A percentile compares a stretch with the other conserved stretches of the same genome.
Conservation (phyloP, 305 asterid species). For the Ruellia speciosa region DNA sequence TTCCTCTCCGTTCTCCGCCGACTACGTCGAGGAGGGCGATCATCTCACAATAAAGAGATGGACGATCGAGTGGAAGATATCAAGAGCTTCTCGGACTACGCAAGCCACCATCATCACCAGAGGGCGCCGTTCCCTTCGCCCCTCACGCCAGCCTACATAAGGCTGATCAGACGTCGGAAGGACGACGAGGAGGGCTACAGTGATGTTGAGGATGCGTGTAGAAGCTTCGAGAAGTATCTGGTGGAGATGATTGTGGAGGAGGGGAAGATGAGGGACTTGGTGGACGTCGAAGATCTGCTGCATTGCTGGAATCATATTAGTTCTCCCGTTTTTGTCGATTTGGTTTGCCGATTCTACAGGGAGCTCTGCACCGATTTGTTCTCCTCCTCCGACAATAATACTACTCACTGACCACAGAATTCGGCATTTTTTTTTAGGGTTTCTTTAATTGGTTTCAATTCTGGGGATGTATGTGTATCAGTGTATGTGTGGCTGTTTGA, state of each 20-base stretch:
- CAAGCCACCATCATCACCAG: neutral
- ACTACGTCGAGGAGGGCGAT: too few relatives aligned
- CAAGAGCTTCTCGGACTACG: neutral
- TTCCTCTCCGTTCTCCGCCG: too few relatives aligned
- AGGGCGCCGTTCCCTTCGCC: constrained; percentile 51
- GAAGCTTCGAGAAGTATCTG: constrained; percentile 63
- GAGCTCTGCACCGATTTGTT: constrained; percentile 65
- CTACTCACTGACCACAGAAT: too few relatives aligned
- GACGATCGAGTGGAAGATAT: neutral
- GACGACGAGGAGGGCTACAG: constrained; percentile 8
- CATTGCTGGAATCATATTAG: constrained; percentile 41
- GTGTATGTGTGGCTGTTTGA: too few relatives aligned
- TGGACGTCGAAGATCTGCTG: constrained; percentile 64
- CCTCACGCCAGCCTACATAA: constrained; percentile 46
- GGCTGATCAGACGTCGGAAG: constrained; percentile 20
- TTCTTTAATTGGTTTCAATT: too few relatives aligned
- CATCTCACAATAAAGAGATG: neutral
- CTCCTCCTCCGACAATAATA: neutral
- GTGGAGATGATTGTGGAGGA: constrained; percentile 64
- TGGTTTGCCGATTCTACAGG: constrained; percentile 58
- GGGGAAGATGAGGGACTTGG: constrained; percentile 46
- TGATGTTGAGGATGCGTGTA: constrained; percentile 53
- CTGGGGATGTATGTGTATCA: too few relatives aligned
- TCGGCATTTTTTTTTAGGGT: too few relatives aligned
- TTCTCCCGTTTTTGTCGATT: constrained; percentile 44